These are phyloP conservation scores for Apiospora saccharicola DNA, from an alignment of 2,329 filamentous ascomycete genomes.

Conservation along the genomic window DNA sequence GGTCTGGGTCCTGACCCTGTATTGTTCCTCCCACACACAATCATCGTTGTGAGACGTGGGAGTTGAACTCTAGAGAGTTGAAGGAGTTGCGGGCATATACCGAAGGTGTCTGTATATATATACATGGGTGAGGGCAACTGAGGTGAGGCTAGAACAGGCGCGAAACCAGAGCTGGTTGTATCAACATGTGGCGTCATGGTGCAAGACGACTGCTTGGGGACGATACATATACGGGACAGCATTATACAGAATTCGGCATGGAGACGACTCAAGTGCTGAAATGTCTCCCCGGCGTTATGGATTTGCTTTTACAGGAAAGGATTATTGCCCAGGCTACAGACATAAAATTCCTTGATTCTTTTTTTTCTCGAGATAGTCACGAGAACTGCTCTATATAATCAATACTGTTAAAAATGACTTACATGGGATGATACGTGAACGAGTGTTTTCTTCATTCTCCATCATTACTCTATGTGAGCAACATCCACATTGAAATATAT, in stretches of 20 bases:
- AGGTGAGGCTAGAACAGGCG: neutral
- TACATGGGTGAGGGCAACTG: neutral
- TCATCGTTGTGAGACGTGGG: neutral
- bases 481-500: neutral
- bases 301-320: constrained; percentile 15
- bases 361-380: neutral
- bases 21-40: neutral
- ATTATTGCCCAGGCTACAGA: neutral
- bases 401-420: neutral
- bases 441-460: neutral
- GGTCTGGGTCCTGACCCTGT: constrained; percentile 46
- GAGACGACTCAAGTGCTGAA: constrained; percentile 66
- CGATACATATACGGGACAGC: constrained; percentile 5
- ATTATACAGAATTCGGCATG: constrained; percentile 35
- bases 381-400: neutral
- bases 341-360: neutral
- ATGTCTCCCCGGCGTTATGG: constrained; percentile 53
- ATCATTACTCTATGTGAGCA: neutral
- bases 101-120: neutral
- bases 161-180: neutral
- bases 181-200: neutral
- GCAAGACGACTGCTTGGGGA: neutral
- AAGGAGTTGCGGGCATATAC: neutral
- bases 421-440: neutral
- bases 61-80: neutral